Conservation (phyloP, 2,329 filamentous ascomycete genomes). For the Claviceps sp. region DNA sequence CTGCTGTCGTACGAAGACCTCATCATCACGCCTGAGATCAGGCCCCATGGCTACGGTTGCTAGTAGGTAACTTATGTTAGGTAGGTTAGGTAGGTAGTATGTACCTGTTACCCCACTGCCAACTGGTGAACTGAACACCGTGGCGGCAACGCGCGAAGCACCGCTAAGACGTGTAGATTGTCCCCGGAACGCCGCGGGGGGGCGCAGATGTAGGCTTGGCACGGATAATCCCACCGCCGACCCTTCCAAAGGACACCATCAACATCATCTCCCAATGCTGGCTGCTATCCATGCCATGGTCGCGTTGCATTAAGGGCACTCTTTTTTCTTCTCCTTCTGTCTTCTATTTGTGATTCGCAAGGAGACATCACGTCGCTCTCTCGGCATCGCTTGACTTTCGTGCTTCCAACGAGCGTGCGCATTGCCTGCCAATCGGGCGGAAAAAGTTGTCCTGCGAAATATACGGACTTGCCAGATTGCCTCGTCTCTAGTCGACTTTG, state of each 20-base stretch:
- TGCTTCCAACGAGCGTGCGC: not conserved
- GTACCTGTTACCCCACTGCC: not conserved
- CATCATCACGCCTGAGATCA: too few species aligned
- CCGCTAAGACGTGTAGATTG: not conserved
- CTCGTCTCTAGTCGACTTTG: not conserved
- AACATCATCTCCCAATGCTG: not conserved
- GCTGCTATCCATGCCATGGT: not conserved
- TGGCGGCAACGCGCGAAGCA: slow-evolving; percentile 13
- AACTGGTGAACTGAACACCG: slow-evolving; percentile 16
- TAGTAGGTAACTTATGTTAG: too few species aligned
- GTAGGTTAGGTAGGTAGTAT: too few species aligned
- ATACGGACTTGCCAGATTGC: not conserved
- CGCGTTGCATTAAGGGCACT: not conserved
- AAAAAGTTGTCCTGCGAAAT: not conserved
- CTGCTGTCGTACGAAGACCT: too few species aligned
- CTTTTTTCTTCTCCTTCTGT: not conserved
- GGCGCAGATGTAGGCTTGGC: not conserved
- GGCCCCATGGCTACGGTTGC: too few species aligned
- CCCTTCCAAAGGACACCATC: slow-evolving; percentile 4
- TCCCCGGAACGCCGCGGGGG: too few species aligned
- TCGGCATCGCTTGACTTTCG: too few species aligned
- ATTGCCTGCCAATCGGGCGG: not conserved
- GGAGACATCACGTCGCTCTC: not conserved
- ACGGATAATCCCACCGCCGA: slow-evolving; percentile 22
- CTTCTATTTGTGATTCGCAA: not conserved